Conservation (phyloP, 495 filamentous ascomycete species). For the Penicillium macrosclerotiorum region DNA sequence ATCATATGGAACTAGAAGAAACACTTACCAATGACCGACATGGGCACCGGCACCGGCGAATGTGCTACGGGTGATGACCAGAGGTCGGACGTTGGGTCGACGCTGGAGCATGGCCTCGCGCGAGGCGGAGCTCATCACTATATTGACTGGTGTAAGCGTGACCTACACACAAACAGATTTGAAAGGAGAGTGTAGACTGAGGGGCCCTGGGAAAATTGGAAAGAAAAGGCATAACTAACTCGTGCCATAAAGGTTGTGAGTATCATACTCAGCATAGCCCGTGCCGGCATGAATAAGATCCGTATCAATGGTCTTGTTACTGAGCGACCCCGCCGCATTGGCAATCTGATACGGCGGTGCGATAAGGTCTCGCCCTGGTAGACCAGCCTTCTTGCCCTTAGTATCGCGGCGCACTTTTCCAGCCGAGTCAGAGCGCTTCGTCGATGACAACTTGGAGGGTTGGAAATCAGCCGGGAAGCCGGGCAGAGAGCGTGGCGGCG, state of each 20-base stretch:
- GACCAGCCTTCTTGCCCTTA: constrained; percentile 45
- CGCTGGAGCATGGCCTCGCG: constrained; percentile 66
- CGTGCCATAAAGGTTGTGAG: constrained; percentile 82
- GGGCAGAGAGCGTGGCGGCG: constrained; percentile 58
- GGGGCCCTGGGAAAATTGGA: too few relatives aligned
- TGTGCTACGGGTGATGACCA: constrained; percentile 82
- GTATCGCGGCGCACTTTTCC: constrained; percentile 6
- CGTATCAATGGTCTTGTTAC: constrained; percentile 72
- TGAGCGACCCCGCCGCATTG: constrained; percentile 67
- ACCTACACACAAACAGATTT: too few relatives aligned
- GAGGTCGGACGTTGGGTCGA: constrained; percentile 63
- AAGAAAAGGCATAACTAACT: constrained; percentile 40
- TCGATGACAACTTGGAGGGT: constrained; percentile 35
- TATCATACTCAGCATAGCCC: constrained; percentile 72
- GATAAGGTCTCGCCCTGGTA: constrained; percentile 64
- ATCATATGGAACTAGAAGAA: too few relatives aligned
- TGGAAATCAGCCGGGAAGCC: constrained; percentile 74
- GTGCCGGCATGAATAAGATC: constrained; percentile 67
- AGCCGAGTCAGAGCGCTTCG: constrained; percentile 3
- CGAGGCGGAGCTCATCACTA: constrained; percentile 73
- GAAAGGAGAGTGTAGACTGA: too few relatives aligned
- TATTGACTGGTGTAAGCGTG: constrained; percentile 1
- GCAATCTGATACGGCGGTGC: constrained; percentile 73
- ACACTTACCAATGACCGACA: constrained; percentile 76
- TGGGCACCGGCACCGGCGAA: constrained; percentile 76